Base-by-base conservation (phyloP, 768 basidiomycete species). In the Boletellus ananas region DNA sequence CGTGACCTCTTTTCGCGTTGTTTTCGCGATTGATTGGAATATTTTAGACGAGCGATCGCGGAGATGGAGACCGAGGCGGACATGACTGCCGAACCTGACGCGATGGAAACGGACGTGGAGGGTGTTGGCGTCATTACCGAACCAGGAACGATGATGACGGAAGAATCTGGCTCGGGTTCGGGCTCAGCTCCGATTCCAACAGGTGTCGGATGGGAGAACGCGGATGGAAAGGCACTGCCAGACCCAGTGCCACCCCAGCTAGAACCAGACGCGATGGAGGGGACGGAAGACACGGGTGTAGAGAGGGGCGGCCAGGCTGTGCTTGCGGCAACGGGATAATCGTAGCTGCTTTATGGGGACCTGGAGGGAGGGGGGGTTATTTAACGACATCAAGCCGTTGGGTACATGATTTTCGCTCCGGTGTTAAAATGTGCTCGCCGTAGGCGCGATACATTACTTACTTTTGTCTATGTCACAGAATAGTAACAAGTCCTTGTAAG, bases 31-130 rank as follows among this genome's bases (percentile, higher is more conserved):
- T 49, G 43, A 31, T 39, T 11, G n/a, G 35, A 9, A 45, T 36
- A 47, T 45, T 27, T 1, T 45, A 79, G 78, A 43, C 67, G 67
- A 7, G 77, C 78, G 6, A 62, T 70, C 6, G 68, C 74, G 3
- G 77, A 79, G 52, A 78, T 79, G 73, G 77, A 79, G 62, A 70
- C 65, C 1, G 66, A 64, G 41, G 62, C 55, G 11, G 66, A 69
- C n/a, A 16, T 42, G 17, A 21, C 27, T 31, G 43, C 17, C 2
- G 45, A 56, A 13, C 27, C 45, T 1, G 57, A 57, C 8, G 38
- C 7, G 13, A 27, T 17, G n/a, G 43, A 33, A 11, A 27, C 14
- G 1, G 60, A 13, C 38, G 52, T 43, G 51, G 59, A 60, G 4
- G 55, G 52, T 0, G 34, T 51, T 1, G 18, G 52, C 0, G 34